Base-by-base conservation (phyloP, 140 eudicot genomes). In the Bidens hawaiensis region DNA sequence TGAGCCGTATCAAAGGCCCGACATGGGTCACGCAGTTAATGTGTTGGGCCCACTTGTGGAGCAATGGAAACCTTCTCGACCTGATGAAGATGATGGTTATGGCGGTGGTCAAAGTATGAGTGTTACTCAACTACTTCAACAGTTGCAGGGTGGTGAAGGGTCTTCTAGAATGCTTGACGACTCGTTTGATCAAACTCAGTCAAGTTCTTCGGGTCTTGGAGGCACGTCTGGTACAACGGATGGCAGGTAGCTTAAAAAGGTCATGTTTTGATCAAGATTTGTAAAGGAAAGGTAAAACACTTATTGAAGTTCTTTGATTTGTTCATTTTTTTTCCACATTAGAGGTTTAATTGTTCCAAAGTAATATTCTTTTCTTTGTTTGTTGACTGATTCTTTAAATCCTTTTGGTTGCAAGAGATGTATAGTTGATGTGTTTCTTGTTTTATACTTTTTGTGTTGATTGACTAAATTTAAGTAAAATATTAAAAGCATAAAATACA, bases 1-100 rank as follows among this genome's bases (percentile, higher is more conserved):
- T 0, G 94, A 90, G 47, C 84, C 87, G 12, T 31, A 63, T 26
- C 87, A 90, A 26, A 69, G 90, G 65, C 95, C 97, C 1, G 88
- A 83, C 74, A 90, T 90, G 96, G 75, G 90, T 40, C 94, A 90
- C n/a, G 90, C 75, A 4, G 94, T 90, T 16, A 81, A 62, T 31
- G 82, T 84, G 51, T 58, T 87, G 62, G 75, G 84, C 1, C 83
- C 94, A 21, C 82, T 90, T 34, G 96, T 87, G 4, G 79, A 79
- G 43, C 74, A 65, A 45, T 90, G 97, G 97, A 73, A 53, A 49
- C 96, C 97, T 3, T 41, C 80, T 0, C 45, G 31, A 12, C 56
- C 66, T 0, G 79, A 71, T 7, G 76, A 78, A 5, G 89, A 84
- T 5, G 80, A 73, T 24, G 81, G 73, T 43, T 42, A 61, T 28